These are phyloP conservation scores for Haplosporangium sp. DNA, from an alignment of 371 early-diverging fungal genomes.

Conservation along the genomic window DNA sequence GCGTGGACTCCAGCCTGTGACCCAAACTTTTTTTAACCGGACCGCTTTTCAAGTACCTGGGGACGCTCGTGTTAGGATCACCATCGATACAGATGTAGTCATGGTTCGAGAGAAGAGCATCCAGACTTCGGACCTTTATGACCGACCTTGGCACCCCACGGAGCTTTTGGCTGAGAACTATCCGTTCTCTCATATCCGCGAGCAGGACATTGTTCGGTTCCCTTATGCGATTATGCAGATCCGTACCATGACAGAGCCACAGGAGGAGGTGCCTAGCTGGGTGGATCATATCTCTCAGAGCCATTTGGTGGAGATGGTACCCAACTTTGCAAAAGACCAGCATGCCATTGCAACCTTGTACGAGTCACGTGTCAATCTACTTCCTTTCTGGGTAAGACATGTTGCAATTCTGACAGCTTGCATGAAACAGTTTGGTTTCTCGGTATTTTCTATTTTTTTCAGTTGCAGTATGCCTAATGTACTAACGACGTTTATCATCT, in stretches of 20 bases:
- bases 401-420: too few species aligned
- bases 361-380: constrained; percentile 82
- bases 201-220: constrained; percentile 85
- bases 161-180: constrained; percentile 86
- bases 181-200: constrained; percentile 84
- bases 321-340: constrained; percentile 97
- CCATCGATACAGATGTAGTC: constrained; percentile 94
- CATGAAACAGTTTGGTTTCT: too few species aligned
- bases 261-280: constrained; percentile 90
- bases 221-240: constrained; percentile 98
- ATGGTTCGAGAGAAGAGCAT: constrained; percentile 86
- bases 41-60: constrained; percentile 98
- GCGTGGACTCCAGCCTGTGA: constrained; percentile 80
- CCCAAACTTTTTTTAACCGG: constrained; percentile 95
- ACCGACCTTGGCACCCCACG: constrained; percentile 35
- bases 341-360: constrained; percentile 95
- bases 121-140: constrained; percentile 48
- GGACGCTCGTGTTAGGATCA: constrained; percentile 87
- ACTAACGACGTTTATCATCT: background rate
- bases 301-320: constrained; percentile 95
- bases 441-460: background rate
- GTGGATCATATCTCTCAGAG: constrained; percentile 86
- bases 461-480: too few species aligned
- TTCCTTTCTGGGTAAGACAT: constrained; percentile 92
- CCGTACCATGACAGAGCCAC: constrained; percentile 77